Base-by-base conservation (phyloP, 768 basidiomycete genomes). In the Lactarius akahatsu region DNA sequence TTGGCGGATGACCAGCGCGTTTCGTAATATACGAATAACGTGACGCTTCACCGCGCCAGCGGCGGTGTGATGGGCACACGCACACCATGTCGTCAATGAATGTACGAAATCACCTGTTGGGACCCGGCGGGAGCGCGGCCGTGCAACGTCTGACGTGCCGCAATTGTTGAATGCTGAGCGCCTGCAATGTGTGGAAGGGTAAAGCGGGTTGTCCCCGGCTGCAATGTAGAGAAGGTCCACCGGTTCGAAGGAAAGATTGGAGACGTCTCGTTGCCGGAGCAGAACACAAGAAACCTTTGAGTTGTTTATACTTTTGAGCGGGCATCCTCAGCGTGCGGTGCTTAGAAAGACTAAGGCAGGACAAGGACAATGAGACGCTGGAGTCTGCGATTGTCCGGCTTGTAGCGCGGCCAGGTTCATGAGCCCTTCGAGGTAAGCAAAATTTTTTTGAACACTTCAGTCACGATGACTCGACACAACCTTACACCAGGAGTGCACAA, bases 201-300 rank as follows among this genome's bases (percentile, higher is more conserved):
- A 20, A 20, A 69, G 43, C 28, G 63, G 55, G 40, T 38, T 56
- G n/a, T 69, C 57, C 10, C 36, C 45, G 8, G 65, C 68, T 34
- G 52, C 50, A 8, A 63, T 62, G 52, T 66, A 56, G 59, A 69
- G 70, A 26, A 69, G 58, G 16, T 63, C 68, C 28, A 59, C 50
- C 16, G 64, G 59, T 26, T 60, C 59, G 20, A 65, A 26, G 10
- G 26, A 40, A 15, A 66, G 65, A 3, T n/a, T 28, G 20, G 59
- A 43, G 40, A 43, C 62, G 11, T 66, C 64, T 30, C 58, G 20
- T 30, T 36, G 30, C 26, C 9, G 65, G 11, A 71, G 68, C 1
- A 40, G 45, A 62, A 8, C 38, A 59, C 16, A 66, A 34, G n/a
- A 66, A 60, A 50, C 62, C 23, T 11, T 54, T 50, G 15, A 15